phyloP scores from a whole-genome alignment of 371 early-diverging fungal species.

The Blastocladiella emersonii region DNA sequence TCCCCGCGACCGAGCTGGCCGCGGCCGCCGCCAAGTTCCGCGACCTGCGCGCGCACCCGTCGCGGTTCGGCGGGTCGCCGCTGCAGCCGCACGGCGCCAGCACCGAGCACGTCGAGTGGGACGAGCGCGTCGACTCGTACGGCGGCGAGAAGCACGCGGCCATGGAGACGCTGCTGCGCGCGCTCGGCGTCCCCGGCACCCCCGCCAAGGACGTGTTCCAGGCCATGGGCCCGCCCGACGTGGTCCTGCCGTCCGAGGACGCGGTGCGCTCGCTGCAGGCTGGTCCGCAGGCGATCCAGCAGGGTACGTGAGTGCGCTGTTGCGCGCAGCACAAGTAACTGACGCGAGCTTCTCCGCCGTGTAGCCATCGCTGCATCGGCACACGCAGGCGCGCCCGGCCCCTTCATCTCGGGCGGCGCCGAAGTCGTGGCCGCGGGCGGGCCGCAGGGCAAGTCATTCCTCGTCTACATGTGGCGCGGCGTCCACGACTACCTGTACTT shows the following conservation, averaged over 20 bases:
- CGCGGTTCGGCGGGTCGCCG: background rate
- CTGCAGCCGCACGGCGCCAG: background rate
- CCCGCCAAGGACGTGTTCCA: background rate
- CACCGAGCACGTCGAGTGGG: background rate
- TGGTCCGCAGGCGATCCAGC: background rate
- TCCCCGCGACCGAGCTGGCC: too few species aligned
- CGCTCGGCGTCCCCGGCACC: background rate
- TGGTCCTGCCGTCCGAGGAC: background rate
- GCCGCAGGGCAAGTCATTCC: background rate
- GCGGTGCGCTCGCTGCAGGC: background rate
- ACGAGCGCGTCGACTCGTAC: background rate
- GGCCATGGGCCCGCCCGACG: background rate
- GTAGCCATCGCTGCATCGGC: background rate
- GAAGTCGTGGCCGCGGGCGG: background rate
- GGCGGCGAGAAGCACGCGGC: conserved; percentile 1
- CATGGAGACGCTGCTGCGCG: background rate
- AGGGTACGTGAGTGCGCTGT: background rate
- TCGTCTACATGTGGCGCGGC: conserved; percentile 4
- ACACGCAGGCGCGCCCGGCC: background rate
- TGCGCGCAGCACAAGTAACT: too few species aligned
- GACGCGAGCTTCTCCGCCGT: background rate
- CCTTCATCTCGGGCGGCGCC: background rate
- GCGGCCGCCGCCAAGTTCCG: background rate
- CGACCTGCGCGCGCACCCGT: background rate
- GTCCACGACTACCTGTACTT: conserved; percentile 1